Base-by-base conservation (phyloP, 1,284 basidiomycete species). In the Irpex sp. region DNA sequence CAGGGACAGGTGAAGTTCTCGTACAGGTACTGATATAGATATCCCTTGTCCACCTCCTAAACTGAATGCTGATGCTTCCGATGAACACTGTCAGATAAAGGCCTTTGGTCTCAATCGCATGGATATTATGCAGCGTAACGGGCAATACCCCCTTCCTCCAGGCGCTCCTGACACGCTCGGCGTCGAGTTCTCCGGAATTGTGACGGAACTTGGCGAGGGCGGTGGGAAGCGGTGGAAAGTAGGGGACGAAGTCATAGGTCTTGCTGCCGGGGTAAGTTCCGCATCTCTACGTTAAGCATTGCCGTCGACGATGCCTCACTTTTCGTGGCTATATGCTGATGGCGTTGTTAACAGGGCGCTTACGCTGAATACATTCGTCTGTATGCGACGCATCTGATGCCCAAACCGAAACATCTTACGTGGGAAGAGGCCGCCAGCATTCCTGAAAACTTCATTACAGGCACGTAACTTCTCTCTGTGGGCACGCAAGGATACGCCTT, bases 331-430 rank as follows among this genome's bases (percentile, higher is more conserved):
- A 11, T 43, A 43, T 15, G 39, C 8, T 43, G 39, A 43, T 43
- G 39, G 15, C 15, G 15, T 15, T 11, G 15, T 15, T 43, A 43
- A 9, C 26, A 95, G 92, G 95, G 95, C 19, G 93, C 94, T 31
- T 97, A 97, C 71, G 94, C 95, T 50, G 94, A 98, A 75, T 97
- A 90, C 76, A 88, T 97, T 66, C 82, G 79, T 50, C 84, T 88
- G 31, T 80, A 84, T 9, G 81, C 87, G 61, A 83, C 83, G 4
- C 88, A 94, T 78, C 73, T 96, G 59, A 77, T 95, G 64, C 78
- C 74, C 65, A 98, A 98, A 77, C 93, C 94, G 1, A 73, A 75
- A 50, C 78, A 88, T 70, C 77, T 98, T 61, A 86, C 87, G 39
- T 95, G 92, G 90, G 83, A 81, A 0, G 87, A 97, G 71, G 94